Base-by-base conservation (phyloP, 2,329 filamentous ascomycete genomes). In the Hypoxylon sp. region DNA sequence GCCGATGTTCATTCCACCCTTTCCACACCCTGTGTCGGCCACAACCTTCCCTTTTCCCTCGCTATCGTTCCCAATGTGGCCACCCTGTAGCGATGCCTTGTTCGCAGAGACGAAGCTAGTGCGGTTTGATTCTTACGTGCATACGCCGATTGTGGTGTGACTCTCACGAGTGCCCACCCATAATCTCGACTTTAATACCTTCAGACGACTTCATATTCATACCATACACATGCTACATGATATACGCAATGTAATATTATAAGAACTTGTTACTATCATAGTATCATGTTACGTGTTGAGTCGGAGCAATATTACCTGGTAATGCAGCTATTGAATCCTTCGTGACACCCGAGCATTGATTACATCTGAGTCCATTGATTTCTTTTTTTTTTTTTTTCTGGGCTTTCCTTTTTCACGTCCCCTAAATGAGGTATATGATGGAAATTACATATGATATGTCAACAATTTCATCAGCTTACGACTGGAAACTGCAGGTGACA, bases 21-120 rank as follows among this genome's bases (percentile, higher is more conserved):
- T 55, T 54, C 58, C 64, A 59, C 58, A 44, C 58, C 65, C n/a
- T n/a, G 54, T 22, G 51, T 52, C 62, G 61, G 65, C 62, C 62
- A 65, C 65, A 65, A 67, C 65, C 65, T 67, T 67, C 65, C 62
- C 55, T 59, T 63, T 67, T 65, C 39, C 50, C 22, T 39, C 49
- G 24, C 47, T 37, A 51, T 63, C 44, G 39, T 55, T 46, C 37
- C 54, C 24, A 41, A 54, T 46, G 41, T 19, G 49, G 48, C 43
- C 39, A 49, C 37, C 22, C 13, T 19, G 22, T 26, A 41, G 26
- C 19, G 7, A 43, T 49, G 20, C 43, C 57, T 48, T 58, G 57
- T 50, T 50, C 59, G 32, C 7, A 32, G 58, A 55, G 32, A 62
- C 57, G 52, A 10, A 57, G 46, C 46, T 54, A 48, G 64, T 6